A percentile compares a stretch with the other conserved stretches of the same genome.
These are phyloP conservation scores for Dendrobium huoshanense DNA, from an alignment of 106 monocot genomes.

Conservation along the genomic window DNA sequence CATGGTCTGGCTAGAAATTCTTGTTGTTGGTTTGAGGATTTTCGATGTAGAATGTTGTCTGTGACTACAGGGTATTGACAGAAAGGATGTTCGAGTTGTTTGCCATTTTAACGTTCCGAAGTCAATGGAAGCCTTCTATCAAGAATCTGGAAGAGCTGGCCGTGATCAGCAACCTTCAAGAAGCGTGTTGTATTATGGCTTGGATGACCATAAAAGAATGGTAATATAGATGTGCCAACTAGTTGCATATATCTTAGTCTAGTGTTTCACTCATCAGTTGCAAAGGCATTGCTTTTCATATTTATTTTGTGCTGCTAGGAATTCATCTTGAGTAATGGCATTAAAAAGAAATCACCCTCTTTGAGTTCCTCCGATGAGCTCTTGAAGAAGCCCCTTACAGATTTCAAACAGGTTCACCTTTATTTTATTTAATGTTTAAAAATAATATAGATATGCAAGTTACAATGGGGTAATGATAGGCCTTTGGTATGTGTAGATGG, in stretches of 20 bases:
- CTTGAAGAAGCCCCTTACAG: conserved; percentile 45
- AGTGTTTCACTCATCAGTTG: not conserved
- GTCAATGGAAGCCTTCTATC: conserved; percentile 93
- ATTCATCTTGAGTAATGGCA: conserved; percentile 71
- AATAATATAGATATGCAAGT: not conserved
- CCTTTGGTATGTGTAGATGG: conserved; percentile 42
- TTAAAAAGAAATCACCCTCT: conserved; percentile 38
- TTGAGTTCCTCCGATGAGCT: conserved; percentile 25
- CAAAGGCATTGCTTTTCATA: not conserved
- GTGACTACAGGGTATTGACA: conserved; percentile 83
- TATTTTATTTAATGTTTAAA: not conserved
- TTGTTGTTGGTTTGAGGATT: not conserved
- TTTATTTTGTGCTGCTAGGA: conserved; percentile 33
- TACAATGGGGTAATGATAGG: not conserved
- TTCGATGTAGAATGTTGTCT: not conserved
- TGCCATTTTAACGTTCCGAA: conserved; percentile 91
- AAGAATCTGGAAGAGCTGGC: conserved; percentile 96
- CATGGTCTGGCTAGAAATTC: not conserved
- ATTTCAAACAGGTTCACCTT: conserved; percentile 57
- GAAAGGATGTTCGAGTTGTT: conserved; percentile 85
- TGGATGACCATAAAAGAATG: conserved; percentile 85
- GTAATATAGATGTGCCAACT: conserved; percentile 20
- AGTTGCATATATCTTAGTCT: not conserved
- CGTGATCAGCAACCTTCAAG: conserved; percentile 81
- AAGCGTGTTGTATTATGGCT: conserved; percentile 85